Evolutionary conservation across 2,329 filamentous ascomycete genomes (phyloP).

Genomic region (Fragosphaeria purpurea): DNA sequence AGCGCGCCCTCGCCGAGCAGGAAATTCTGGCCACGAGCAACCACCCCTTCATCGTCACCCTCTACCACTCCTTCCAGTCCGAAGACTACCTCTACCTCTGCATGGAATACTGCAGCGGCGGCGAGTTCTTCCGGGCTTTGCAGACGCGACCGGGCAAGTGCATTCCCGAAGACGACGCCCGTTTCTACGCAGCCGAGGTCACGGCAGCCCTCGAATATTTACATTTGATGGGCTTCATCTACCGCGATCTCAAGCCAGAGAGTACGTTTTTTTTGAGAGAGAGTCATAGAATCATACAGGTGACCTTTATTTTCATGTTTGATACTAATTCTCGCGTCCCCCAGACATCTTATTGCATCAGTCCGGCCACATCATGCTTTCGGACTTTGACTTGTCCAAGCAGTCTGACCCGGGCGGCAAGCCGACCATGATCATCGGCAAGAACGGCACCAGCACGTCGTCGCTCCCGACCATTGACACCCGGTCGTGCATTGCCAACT

Average conservation of each 20-base stretch:
- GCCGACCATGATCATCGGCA: constrained; percentile 93
- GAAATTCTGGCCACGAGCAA: constrained; percentile 98
- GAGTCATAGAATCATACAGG: too few relatives aligned
- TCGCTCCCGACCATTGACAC: constrained; percentile 96
- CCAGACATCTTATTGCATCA: constrained; percentile 93
- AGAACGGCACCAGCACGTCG: constrained; percentile 75
- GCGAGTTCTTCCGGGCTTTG: constrained; percentile 93
- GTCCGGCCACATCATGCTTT: constrained; percentile 99
- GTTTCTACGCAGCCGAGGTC: constrained; percentile 96
- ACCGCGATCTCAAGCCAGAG: constrained; percentile 94
- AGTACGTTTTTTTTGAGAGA: constrained; percentile 48
- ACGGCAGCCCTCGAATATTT: constrained; percentile 94
- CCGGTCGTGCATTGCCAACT: constrained; percentile 95
- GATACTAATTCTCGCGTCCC: not conserved
- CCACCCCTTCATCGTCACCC: constrained; percentile 95
- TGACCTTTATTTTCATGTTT: not conserved
- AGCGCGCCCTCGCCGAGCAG: constrained; percentile 91
- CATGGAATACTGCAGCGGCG: constrained; percentile 99
- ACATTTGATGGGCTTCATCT: constrained; percentile 98
- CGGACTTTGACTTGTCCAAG: constrained; percentile 96
- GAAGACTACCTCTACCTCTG: constrained; percentile 98
- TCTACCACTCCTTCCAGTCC: constrained; percentile 98
- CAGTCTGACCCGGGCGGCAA: constrained; percentile 93
- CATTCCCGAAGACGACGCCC: constrained; percentile 89
- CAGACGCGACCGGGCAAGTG: constrained; percentile 96